Evolutionary conservation across 1,284 basidiomycete genomes (phyloP), one percentile per base, ranked within the genome.

Genomic region (Cutaneotrichosporon spelunceum): DNA sequence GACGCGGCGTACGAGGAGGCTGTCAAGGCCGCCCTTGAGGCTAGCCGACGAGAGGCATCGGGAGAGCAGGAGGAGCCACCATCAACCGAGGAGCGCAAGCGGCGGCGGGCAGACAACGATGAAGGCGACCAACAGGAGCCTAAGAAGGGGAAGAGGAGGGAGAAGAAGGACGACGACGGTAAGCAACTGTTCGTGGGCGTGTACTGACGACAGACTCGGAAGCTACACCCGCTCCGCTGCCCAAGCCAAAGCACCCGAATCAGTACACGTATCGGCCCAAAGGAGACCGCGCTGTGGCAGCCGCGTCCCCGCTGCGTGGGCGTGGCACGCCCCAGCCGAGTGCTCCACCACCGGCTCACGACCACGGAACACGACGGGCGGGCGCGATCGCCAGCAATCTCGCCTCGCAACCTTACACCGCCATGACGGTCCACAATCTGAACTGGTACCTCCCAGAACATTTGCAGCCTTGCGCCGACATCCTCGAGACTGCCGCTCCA

Each of bases 371-470:
- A 67, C 74, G 76, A 53, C 73, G 80, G 72, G 83, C 71, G 4
- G 74, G 70, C 5, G 74, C 70, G 1, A 66, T 72, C 11, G 74
- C 72, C 29, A 70, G 64, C 54, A 72, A 68, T 27, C 65, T 66
- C 8, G 70, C 73, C 11, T 63, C 65, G 27, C 68, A 69, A 21
- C 71, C 69, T 5, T 67, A 69, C 30, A 66, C 69, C 9, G 56
- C 68, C 2, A 62, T 70, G 23, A 68, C 72, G 3, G 71, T 76
- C n/a, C 63, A 69, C 61, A 68, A 73, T 57, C 68, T 78, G 8
- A 87, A 88, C 50, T 97, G 93, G 93, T 85, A 87, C 63, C 82
- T 99, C 53, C 95, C 95, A 10, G 95, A 99, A 79, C 95, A 98
- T 79, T 85, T 99, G 45, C 85, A 88, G 0, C 90, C 94, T 73